Evolutionary conservation across 306 rosid species (phyloP), one percentile per base, ranked within the genome.

Genomic region (Ammopiptanthus mongolicus): DNA sequence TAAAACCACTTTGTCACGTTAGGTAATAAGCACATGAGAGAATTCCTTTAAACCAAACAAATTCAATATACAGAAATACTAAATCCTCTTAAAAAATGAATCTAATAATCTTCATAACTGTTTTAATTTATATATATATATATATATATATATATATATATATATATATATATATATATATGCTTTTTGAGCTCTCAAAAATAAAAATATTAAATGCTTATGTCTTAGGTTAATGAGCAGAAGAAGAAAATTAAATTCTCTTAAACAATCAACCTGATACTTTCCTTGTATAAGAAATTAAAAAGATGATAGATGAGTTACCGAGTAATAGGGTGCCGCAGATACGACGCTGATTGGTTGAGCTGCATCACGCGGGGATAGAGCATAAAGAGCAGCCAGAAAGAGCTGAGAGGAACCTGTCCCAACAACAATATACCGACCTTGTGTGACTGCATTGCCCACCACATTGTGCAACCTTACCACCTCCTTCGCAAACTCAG

Each of bases 371-470:
- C 1, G 74, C 0, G 89, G 86, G 13, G 99, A 85, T 10, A 95
- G 84, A 74, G 99, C 99, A 77, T 69, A 95, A 31, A 92, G 83
- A 23, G 97, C 96, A 36, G 98, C 98, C n/a, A 87, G 81, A 64
- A 71, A 75, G 18, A 95, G 91, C 87, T 95, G 99, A 19, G 98
- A 92, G 11, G 99, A 95, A 60, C 99, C 99, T 1, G 97, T 95
- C 13, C 99, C 99, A 13, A 95, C 97, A 21, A 95, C 93, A 69
- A 92, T 51, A 41, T 90, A 86, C 5, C 89, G 90, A 7, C 87
- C 92, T 31, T 90, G 84, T 1, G 97, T 91, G 3, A 78, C 84
- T 0, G 99, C 99, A 69, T 95, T 95, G 0, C 93, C 97, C 1
- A 90, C 97, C 34, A 85, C 90, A 2, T 56, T 80, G 74, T 94